Conservation (phyloP, 306 rosid genomes). For the Lupinus albus region DNA sequence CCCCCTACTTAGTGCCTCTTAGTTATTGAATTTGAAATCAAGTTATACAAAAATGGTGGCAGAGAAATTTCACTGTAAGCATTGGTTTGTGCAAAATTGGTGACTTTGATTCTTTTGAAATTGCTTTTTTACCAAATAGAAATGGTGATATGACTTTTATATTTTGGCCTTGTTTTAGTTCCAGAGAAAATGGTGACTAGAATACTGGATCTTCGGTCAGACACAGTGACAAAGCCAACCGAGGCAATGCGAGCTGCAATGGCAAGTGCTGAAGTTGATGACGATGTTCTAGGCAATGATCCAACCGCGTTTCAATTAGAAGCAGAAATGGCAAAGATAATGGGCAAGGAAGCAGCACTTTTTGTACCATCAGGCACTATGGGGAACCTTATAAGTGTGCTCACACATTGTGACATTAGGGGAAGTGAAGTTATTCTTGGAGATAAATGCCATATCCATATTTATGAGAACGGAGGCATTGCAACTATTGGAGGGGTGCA, state of each 20-base stretch:
- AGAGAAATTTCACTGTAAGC: constrained; percentile 39
- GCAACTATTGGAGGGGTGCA: constrained; percentile 92
- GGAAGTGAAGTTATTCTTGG: constrained; percentile 97
- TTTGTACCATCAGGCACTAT: constrained; percentile 95
- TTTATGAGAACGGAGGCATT: constrained; percentile 90
- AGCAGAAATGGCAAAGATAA: constrained; percentile 68
- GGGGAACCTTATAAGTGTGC: constrained; percentile 94
- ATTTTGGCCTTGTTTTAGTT: constrained; percentile 31
- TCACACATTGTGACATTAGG: constrained; percentile 80
- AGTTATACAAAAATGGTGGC: constrained; percentile 40
- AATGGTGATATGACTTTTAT: constrained; percentile 22
- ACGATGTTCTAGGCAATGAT: constrained; percentile 71
- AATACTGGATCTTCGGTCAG: constrained; percentile 86
- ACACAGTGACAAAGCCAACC: constrained; percentile 86
- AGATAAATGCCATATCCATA: constrained; percentile 70
- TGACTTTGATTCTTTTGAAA: constrained; percentile 2
- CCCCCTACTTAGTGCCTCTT: background rate
- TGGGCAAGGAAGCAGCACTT: constrained; percentile 86
- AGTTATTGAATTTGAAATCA: constrained; percentile 26
- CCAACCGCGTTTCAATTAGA: constrained; percentile 76
- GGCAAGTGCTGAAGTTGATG: constrained; percentile 87
- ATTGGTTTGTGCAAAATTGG: constrained; percentile 15
- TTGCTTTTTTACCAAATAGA: background rate
- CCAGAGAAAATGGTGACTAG: constrained; percentile 66
- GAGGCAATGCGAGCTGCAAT: constrained; percentile 81